These are phyloP conservation scores for Cutaneotrichosporon sp. DNA, from an alignment of 1,284 basidiomycete species.

Conservation along the genomic window DNA sequence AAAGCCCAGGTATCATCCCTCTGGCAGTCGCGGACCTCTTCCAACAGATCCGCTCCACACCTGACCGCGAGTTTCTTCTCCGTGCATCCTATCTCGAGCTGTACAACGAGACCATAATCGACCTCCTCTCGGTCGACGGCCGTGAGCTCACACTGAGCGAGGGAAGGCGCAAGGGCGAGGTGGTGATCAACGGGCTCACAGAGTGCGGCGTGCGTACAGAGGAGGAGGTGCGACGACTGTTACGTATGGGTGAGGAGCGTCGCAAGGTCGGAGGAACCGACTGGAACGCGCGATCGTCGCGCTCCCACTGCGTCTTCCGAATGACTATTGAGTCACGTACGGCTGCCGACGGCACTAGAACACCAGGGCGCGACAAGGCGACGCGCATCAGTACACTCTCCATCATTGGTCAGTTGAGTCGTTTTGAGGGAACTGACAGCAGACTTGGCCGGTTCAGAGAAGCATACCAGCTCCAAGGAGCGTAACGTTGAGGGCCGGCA, in stretches of 20 bases:
- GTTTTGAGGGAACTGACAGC: conserved; percentile 47
- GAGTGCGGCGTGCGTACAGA: conserved; percentile 74
- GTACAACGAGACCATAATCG: conserved; percentile 91
- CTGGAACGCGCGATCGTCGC: conserved; percentile 91
- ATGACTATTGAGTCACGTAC: conserved; percentile 55
- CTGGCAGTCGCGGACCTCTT: conserved; percentile 65
- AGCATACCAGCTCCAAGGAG: conserved; percentile 88
- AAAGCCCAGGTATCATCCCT: conserved; percentile 90
- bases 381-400: conserved; percentile 63
- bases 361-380: conserved; percentile 31
- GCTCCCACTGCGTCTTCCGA: conserved; percentile 88
- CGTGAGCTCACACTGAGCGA: conserved; percentile 44
- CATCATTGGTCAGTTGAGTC: conserved; percentile 29
- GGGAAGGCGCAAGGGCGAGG: conserved; percentile 47
- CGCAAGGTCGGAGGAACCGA: conserved; percentile 90
- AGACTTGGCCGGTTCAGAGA: conserved; percentile 96
- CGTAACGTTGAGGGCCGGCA: conserved; percentile 86
- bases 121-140: conserved; percentile 39
- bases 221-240: conserved; percentile 75
- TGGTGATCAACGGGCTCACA: conserved; percentile 47
- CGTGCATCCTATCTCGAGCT: conserved; percentile 94
- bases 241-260: conserved; percentile 79
- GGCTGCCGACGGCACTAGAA: conserved; percentile 12
- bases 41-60: conserved; percentile 48
- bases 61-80: conserved; percentile 76